A percentile compares a stretch with the other conserved stretches of the same genome.
phyloP scores from a whole-genome alignment of 208 protist species.

The Blastocrithidia nonstop region DNA sequence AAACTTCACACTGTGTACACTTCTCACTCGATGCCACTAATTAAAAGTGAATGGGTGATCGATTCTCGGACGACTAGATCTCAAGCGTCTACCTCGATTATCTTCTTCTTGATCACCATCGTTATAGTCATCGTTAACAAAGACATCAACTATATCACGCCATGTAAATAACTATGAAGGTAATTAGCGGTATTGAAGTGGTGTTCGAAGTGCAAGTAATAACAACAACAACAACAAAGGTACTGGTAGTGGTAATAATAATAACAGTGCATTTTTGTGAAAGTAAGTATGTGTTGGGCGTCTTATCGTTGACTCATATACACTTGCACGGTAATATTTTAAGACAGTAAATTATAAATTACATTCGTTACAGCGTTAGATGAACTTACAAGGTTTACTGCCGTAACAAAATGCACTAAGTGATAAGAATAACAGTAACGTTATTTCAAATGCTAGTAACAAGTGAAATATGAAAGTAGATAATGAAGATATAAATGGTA shows the following conservation, averaged over 20 bases:
- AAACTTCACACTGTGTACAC: slow-evolving; percentile 92
- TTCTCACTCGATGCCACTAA: slow-evolving; percentile 90
- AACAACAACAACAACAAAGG: too few relatives aligned
- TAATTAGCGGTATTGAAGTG: too few relatives aligned
- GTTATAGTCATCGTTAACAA: too few relatives aligned
- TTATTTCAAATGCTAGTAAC: too few relatives aligned
- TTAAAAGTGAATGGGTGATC: slow-evolving; percentile 85
- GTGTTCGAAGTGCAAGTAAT: too few relatives aligned
- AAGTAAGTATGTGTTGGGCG: slow-evolving; percentile 84
- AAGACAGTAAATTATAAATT: slow-evolving; percentile 87
- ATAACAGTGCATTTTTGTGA: slow-evolving; percentile 36
- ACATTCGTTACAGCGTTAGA: slow-evolving; percentile 40
- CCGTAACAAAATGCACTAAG: slow-evolving; percentile 46
- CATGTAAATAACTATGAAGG: slow-evolving; percentile 3
- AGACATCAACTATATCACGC: too few relatives aligned
- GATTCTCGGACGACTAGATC: slow-evolving; percentile 73
- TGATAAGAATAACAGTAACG: too few relatives aligned
- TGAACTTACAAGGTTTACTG: slow-evolving; percentile 65
- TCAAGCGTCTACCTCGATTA: slow-evolving; percentile 67
- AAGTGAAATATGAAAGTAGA: not conserved
- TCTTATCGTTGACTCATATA: slow-evolving; percentile 91
- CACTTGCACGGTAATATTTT: slow-evolving; percentile 85
- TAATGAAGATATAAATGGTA: not conserved
- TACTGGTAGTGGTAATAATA: not conserved
- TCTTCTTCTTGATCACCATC: slow-evolving; percentile 18